phyloP scores from a whole-genome alignment of 164 flowering plant species.

The Sedum album region DNA sequence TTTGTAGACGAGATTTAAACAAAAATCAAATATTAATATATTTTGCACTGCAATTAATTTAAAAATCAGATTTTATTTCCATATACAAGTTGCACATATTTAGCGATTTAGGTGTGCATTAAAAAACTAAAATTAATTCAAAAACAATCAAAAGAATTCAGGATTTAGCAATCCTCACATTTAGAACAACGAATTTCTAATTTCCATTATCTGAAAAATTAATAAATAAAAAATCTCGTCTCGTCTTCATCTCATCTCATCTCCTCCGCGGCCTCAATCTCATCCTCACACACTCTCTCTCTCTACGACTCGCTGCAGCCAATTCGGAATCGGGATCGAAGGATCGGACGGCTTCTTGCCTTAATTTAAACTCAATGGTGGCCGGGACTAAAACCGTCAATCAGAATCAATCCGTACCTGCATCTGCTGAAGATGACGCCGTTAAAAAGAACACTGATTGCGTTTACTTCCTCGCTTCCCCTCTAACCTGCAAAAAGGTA shows the following conservation, averaged over 20 bases:
- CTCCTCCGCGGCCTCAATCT: not conserved
- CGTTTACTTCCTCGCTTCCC: conserved; percentile 89
- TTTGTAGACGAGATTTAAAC: too few species aligned
- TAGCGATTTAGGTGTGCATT: too few species aligned
- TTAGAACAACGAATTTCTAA: too few species aligned
- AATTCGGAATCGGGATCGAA: not conserved
- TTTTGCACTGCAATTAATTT: too few species aligned
- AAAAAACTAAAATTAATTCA: too few species aligned
- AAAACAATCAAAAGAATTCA: too few species aligned
- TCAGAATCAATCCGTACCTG: not conserved
- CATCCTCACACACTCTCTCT: not conserved
- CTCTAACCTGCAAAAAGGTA: conserved; percentile 87
- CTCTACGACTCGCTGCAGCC: not conserved
- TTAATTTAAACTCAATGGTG: not conserved
- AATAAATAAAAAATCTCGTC: too few species aligned
- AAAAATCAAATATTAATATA: too few species aligned
- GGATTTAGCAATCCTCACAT: too few species aligned
- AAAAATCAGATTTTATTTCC: too few species aligned
- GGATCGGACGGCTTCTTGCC: not conserved
- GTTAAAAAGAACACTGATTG: conserved; percentile 72
- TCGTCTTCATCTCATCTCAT: not conserved
- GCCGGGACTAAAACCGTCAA: not conserved
- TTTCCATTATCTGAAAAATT: too few species aligned
- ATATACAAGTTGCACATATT: too few species aligned
- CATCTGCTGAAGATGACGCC: conserved; percentile 53